phyloP scores from a whole-genome alignment of 73 alveolate species.

The Paramecium sexaurelia region DNA sequence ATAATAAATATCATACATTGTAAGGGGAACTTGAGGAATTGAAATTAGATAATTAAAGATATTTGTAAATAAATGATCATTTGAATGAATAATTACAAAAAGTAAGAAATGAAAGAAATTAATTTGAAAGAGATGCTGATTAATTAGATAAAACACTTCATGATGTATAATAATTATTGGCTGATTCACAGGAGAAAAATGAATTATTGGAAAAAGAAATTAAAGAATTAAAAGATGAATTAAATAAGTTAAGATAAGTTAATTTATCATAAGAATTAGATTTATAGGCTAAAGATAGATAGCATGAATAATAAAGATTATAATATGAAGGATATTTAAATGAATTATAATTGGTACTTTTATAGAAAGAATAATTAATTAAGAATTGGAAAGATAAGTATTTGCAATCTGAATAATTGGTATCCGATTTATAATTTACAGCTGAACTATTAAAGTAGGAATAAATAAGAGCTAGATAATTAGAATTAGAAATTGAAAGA shows the following conservation, averaged over 20 bases:
- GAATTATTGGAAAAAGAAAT: background rate
- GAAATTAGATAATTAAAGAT: slow-evolving; percentile 13
- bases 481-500: slow-evolving; percentile 32
- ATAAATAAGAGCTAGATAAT: background rate
- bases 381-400: slow-evolving; percentile 46
- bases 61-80: background rate
- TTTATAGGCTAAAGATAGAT: background rate
- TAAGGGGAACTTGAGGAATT: background rate
- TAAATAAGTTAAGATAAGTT: background rate
- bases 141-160: background rate
- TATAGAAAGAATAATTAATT: background rate
- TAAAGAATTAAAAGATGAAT: background rate
- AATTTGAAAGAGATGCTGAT: slow-evolving; percentile 23
- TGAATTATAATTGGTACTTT: background rate
- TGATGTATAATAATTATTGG: background rate
- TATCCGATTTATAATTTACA: background rate
- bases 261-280: background rate
- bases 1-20: background rate
- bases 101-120: background rate
- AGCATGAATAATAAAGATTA: background rate
- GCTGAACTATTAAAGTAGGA: background rate
- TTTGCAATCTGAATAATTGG: slow-evolving; percentile 1
- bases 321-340: background rate
- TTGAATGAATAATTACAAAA: background rate
- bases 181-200: background rate